Conservation (phyloP, 108 stramenopile genomes). For the Chaetoceros muelleri region DNA sequence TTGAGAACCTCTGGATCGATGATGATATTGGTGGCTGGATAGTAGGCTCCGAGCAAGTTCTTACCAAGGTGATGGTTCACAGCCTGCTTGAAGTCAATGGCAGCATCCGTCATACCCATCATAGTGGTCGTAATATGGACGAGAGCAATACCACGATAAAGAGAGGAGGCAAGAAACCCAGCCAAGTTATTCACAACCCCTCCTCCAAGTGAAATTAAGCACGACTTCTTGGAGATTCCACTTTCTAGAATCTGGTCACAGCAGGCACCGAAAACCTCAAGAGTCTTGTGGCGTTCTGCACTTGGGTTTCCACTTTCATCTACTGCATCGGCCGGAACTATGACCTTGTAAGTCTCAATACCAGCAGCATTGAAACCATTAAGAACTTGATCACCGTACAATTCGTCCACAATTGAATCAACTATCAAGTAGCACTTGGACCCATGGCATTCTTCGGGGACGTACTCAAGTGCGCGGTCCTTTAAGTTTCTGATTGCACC, state of each 20-base stretch:
- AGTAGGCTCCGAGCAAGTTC: constrained; percentile 28
- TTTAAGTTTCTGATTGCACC: constrained; percentile 18
- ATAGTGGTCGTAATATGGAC: constrained; percentile 22
- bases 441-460: constrained; percentile 18
- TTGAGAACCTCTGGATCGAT: constrained; percentile 24
- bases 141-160: constrained; percentile 21
- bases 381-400: constrained; percentile 17
- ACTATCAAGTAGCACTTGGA: constrained; percentile 24
- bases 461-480: constrained; percentile 2
- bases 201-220: constrained; percentile 26
- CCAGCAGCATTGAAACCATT: constrained; percentile 20
- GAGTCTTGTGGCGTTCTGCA: constrained; percentile 21
- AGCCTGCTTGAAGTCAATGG: constrained; percentile 29
- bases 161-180: constrained; percentile 19
- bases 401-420: constrained; percentile 16
- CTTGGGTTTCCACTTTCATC: constrained; percentile 24
- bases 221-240: constrained; percentile 23
- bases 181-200: constrained; percentile 20
- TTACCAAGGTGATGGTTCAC: constrained; percentile 23
- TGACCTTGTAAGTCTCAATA: constrained; percentile 14
- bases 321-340: constrained; percentile 16
- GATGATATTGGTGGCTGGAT: constrained; percentile 20
- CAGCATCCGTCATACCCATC: constrained; percentile 26
- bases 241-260: constrained; percentile 5
- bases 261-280: constrained; percentile 2